Evolutionary conservation across 1,139 yeast species (phyloP).

Genomic region (Scheffersomyces insectosa): DNA sequence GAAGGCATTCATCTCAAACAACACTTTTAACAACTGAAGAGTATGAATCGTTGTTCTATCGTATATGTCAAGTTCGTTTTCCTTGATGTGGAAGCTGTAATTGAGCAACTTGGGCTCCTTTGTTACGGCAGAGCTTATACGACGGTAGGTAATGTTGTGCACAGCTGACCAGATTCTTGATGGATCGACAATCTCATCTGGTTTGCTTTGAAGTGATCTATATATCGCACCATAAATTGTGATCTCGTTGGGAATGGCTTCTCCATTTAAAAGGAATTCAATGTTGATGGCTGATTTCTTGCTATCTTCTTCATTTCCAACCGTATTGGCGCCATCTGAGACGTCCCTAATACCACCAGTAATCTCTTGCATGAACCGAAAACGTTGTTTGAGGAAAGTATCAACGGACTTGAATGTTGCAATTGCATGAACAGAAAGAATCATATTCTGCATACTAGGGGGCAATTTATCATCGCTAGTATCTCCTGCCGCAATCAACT

Average conservation of each 20-base stretch:
- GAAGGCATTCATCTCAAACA: slow-evolving; percentile 51
- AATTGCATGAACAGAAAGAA: slow-evolving; percentile 82
- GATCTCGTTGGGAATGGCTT: slow-evolving; percentile 63
- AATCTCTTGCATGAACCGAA: slow-evolving; percentile 25
- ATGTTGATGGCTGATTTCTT: slow-evolving; percentile 24
- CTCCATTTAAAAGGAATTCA: slow-evolving; percentile 65
- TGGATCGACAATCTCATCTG: slow-evolving; percentile 48
- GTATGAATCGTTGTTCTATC: slow-evolving; percentile 51
- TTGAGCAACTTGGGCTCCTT: slow-evolving; percentile 15
- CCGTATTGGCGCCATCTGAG: slow-evolving; percentile 12
- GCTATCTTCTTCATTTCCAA: slow-evolving; percentile 7
- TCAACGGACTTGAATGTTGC: slow-evolving; percentile 79
- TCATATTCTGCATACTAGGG: slow-evolving; percentile 37
- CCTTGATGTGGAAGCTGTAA: slow-evolving; percentile 22
- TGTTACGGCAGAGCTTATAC: slow-evolving; percentile 22
- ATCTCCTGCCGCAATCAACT: slow-evolving; percentile 38
- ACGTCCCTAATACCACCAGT: slow-evolving; percentile 9
- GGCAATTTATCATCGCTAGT: slow-evolving; percentile 23
- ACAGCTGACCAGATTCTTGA: slow-evolving; percentile 55
- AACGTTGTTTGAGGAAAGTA: slow-evolving; percentile 52
- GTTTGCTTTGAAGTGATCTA: slow-evolving; percentile 45
- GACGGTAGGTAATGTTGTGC: slow-evolving; percentile 56
- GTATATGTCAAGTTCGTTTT: slow-evolving; percentile 35
- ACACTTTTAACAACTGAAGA: slow-evolving; percentile 54
- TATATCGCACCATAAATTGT: slow-evolving; percentile 82